Base-by-base conservation (phyloP, 2,329 filamentous ascomycete species). In the Fusarium redolens region DNA sequence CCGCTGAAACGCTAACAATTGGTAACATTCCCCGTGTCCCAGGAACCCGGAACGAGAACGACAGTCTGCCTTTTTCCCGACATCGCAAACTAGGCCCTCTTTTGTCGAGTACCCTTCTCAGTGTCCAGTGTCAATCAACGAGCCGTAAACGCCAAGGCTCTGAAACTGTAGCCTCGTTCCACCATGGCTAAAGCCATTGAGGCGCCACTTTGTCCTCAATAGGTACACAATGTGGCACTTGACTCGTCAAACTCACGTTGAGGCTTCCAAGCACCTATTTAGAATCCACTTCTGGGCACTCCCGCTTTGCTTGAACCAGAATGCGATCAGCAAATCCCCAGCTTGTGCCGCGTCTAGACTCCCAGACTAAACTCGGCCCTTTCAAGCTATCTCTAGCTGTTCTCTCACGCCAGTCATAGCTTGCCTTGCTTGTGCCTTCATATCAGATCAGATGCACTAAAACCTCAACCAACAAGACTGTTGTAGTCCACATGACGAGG, bases 1-100 rank as follows among this genome's bases (percentile, higher is more conserved):
- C 48, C 22, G 35, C 25, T 25, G 33, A 35, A 56, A 44, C 38
- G 50, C 58, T 52, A 51, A 20, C 45, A 44, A 28, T 38, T 69
- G 60, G 33, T 35, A 57, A 43, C 70, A 73, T 72, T 73, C 45
- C 48, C 58, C 22, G 33, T 51, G 69, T 72, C 65, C 69, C 59
- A 72, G 60, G 54, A 60, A 65, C 69, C 68, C 33, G 68, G 61
- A 64, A 60, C 38, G 18, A 60, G 35, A 25, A 45, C 50, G 12
- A 35, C 28, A 60, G 43, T n/a, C 50, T 38, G 57, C 31, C 35
- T 40, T 40, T 44, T 31, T n/a, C 33, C 65, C 31, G 63, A 30
- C 64, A 40, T 50, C 48, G 48, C 56, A 68, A 47, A 47, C 50
- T 59, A 61, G 40, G 35, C 54, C 40, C 28, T 35, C 38, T 60